phyloP scores from a whole-genome alignment of 169 alveolate species.

The Eimeria tenella region DNA sequence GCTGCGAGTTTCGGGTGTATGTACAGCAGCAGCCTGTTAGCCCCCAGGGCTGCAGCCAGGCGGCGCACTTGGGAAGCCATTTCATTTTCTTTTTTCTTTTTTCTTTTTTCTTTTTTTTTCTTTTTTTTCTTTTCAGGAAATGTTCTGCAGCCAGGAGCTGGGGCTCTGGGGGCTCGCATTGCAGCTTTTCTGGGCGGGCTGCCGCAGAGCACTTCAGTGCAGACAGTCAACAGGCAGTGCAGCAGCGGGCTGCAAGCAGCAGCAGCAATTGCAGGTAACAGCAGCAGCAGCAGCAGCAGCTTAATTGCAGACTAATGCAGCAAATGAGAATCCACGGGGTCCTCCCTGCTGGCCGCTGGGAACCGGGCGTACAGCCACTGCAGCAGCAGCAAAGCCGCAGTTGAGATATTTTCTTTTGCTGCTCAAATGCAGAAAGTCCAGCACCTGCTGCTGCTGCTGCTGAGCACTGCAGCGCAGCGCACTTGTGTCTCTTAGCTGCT shows the following conservation, averaged over 20 bases:
- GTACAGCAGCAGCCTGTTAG: too few relatives aligned
- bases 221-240: conserved; percentile 93
- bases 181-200: conserved; percentile 90
- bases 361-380: not conserved
- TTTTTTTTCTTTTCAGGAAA: conserved; percentile 7
- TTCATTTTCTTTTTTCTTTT: not conserved
- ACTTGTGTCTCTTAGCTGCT: too few relatives aligned
- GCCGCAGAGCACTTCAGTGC: conserved; percentile 87
- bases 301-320: not conserved
- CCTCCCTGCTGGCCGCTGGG: too few relatives aligned
- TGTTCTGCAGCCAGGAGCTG: conserved; percentile 89
- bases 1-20: too few relatives aligned
- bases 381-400: conserved; percentile 6
- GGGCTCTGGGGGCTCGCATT: conserved; percentile 89
- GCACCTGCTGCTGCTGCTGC: too few relatives aligned
- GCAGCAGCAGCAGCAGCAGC: conserved; percentile 10
- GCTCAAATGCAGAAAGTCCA: too few relatives aligned
- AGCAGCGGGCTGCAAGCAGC: conserved; percentile 95
- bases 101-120: not conserved
- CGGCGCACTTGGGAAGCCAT: too few relatives aligned
- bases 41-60: too few relatives aligned
- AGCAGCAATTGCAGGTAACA: conserved; percentile 87
- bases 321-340: too few relatives aligned
- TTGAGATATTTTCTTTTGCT: too few relatives aligned
- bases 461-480: too few relatives aligned